Percentiles rank a stretch among this genome's conserved stretches.
phyloP scores from a whole-genome alignment of 1,139 yeast species.

The Scheffersomyces segobiensis region DNA sequence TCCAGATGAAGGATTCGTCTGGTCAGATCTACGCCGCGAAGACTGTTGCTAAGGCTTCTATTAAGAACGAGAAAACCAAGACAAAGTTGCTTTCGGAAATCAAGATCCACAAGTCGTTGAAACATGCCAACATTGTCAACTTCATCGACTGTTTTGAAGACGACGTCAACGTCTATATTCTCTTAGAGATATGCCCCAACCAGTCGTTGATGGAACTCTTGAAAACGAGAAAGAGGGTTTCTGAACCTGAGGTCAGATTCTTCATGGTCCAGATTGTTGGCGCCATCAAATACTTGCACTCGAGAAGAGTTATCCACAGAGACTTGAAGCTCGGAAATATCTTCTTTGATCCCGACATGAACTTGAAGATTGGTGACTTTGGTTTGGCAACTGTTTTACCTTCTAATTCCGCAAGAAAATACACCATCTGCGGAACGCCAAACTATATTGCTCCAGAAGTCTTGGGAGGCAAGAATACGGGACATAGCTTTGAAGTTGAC shows the following conservation, averaged over 20 bases:
- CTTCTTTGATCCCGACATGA: conserved; percentile 89
- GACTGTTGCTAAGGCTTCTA: conserved; percentile 94
- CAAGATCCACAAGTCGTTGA: conserved; percentile 88
- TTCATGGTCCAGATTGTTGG: conserved; percentile 93
- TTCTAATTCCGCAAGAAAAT: conserved; percentile 67
- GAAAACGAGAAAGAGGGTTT: conserved; percentile 75
- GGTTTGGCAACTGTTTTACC: conserved; percentile 91
- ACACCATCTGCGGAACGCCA: conserved; percentile 97
- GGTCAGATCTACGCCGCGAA: conserved; percentile 95
- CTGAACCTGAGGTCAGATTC: conserved; percentile 89
- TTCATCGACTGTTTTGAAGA: conserved; percentile 96
- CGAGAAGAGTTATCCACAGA: conserved; percentile 91
- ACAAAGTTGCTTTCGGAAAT: conserved; percentile 89
- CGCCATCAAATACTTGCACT: conserved; percentile 88
- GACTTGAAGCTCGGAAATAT: conserved; percentile 94
- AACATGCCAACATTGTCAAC: conserved; percentile 86
- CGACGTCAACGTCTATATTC: conserved; percentile 86
- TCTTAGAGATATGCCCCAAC: conserved; percentile 92
- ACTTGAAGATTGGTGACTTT: conserved; percentile 92
- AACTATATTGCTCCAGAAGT: conserved; percentile 98
- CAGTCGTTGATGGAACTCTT: conserved; percentile 91
- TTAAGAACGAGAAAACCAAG: conserved; percentile 87
- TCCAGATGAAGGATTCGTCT: conserved; percentile 88
- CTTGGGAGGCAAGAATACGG: conserved; percentile 80
- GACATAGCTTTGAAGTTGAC: conserved; percentile 93